phyloP scores from a whole-genome alignment of 2,329 filamentous ascomycete genomes.

The Macrophomina tecta region DNA sequence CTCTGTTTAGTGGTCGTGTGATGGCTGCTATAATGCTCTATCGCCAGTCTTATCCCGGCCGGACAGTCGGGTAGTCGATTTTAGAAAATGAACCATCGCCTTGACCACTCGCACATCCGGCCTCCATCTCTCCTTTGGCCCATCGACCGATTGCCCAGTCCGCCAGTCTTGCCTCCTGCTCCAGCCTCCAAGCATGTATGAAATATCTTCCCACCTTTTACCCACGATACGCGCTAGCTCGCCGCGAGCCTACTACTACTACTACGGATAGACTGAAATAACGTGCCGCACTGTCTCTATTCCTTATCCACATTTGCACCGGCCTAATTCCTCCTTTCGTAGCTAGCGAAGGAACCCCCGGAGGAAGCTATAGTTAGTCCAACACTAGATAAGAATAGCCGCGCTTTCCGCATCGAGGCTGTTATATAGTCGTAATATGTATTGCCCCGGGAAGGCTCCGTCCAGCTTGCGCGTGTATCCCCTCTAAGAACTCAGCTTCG shows the following conservation, averaged over 20 bases:
- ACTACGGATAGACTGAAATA: background rate
- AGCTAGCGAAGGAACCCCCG: slow-evolving; percentile 70
- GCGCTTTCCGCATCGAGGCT: too few species aligned
- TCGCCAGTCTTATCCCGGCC: background rate
- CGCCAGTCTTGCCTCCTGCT: slow-evolving; percentile 79
- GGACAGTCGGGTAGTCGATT: background rate
- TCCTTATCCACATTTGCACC: background rate
- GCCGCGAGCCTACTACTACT: background rate
- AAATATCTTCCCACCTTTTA: slow-evolving; percentile 33
- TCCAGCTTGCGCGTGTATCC: too few species aligned
- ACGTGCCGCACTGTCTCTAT: background rate
- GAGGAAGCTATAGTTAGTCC: slow-evolving; percentile 35
- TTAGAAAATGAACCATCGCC: background rate
- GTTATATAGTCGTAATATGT: too few species aligned
- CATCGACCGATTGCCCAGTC: slow-evolving; percentile 73
- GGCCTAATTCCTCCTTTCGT: too few species aligned
- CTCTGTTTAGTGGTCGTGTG: background rate
- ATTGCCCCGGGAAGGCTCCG: too few species aligned
- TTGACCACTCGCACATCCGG: slow-evolving; percentile 61
- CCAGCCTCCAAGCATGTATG: slow-evolving; percentile 63
- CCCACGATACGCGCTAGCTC: background rate
- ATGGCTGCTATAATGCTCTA: background rate
- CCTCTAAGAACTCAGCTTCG: too few species aligned
- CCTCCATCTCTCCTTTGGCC: slow-evolving; percentile 70
- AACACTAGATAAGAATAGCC: background rate